A percentile compares a stretch with the other conserved stretches of the same genome.
These are phyloP conservation scores for Areca catechu DNA, from an alignment of 176 grass and related monocot species.

Conservation along the genomic window DNA sequence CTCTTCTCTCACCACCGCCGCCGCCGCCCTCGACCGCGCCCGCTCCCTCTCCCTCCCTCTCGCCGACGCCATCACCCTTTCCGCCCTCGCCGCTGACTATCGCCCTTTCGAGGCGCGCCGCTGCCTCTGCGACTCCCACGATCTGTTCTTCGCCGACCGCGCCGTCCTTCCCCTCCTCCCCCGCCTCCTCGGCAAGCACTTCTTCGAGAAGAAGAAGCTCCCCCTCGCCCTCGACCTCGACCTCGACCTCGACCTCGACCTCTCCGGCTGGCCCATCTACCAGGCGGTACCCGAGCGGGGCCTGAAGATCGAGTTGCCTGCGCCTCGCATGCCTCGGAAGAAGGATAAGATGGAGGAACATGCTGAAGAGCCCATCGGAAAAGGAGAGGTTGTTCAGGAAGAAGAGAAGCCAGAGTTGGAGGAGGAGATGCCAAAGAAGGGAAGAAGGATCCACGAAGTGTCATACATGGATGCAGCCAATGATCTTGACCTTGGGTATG, in stretches of 20 bases:
- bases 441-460: background rate
- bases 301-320: constrained; percentile 57
- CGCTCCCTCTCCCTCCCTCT: constrained; percentile 40
- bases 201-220: constrained; percentile 64
- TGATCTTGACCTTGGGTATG: too few species aligned
- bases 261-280: constrained; percentile 65
- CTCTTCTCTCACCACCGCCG: constrained; percentile 16
- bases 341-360: constrained; percentile 1
- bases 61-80: constrained; percentile 49
- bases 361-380: background rate
- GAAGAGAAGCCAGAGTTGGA: constrained; percentile 3
- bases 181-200: constrained; percentile 64
- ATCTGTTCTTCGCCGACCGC: constrained; percentile 86
- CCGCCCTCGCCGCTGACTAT: constrained; percentile 62
- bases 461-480: too few species aligned
- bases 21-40: constrained; percentile 33
- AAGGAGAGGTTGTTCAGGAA: background rate
- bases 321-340: constrained; percentile 6
- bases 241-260: constrained; percentile 36
- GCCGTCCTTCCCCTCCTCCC: constrained; percentile 68
- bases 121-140: constrained; percentile 53
- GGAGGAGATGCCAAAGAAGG: constrained; percentile 35
- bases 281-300: constrained; percentile 55
- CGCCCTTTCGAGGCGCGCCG: constrained; percentile 67
- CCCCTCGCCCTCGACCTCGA: constrained; percentile 50